Evolutionary conservation across 805 yeast species (phyloP).

Genomic region (Sugiyamaella floridensis): DNA sequence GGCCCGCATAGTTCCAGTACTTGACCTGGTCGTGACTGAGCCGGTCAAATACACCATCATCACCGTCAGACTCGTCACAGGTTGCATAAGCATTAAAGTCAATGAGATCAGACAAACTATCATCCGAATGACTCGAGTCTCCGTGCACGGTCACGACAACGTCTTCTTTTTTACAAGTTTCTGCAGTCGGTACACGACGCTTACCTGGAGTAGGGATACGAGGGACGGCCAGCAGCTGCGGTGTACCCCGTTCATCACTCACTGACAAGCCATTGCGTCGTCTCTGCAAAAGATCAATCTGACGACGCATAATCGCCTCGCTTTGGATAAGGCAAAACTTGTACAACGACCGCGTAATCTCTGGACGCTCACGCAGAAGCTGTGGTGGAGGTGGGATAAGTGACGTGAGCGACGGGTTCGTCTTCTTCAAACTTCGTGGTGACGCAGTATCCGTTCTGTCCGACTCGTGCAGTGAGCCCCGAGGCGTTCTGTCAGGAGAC

Average conservation of each 20-base stretch:
- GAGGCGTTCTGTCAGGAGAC: background rate
- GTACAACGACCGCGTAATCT: constrained; percentile 25
- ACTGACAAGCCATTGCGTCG: background rate
- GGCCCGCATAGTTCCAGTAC: constrained; percentile 35
- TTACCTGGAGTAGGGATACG: constrained; percentile 17
- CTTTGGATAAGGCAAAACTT: constrained; percentile 24
- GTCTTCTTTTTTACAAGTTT: background rate
- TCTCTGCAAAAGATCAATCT: constrained; percentile 8
- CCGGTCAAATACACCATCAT: background rate
- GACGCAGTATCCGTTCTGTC: background rate
- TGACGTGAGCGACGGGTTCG: constrained; percentile 14
- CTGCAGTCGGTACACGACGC: background rate
- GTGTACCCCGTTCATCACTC: background rate
- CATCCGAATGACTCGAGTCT: constrained; percentile 1
- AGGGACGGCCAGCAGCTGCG: constrained; percentile 4
- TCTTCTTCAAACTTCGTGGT: background rate
- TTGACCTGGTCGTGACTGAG: constrained; percentile 15
- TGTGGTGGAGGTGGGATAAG: constrained; percentile 27
- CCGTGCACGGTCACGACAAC: background rate
- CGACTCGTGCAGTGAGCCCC: background rate
- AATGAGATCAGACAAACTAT: background rate
- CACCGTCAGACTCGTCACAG: background rate
- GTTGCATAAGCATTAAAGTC: constrained; percentile 2
- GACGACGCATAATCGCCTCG: constrained; percentile 14
- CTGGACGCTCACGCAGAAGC: constrained; percentile 26